Base-by-base conservation (phyloP, 2,329 filamentous ascomycete genomes). In the Bertia moriformis region DNA sequence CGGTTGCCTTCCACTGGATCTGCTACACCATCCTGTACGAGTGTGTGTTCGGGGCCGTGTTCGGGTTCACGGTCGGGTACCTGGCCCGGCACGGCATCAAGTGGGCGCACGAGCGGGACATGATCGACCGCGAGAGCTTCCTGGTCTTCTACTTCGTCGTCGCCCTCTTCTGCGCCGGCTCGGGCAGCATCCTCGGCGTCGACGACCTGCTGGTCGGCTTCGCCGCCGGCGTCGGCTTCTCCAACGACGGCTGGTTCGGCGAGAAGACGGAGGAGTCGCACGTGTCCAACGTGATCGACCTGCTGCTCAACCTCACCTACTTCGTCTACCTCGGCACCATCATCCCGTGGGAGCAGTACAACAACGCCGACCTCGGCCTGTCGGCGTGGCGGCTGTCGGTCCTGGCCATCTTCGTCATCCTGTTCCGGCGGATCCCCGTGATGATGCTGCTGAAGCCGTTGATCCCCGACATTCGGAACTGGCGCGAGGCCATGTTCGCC, bases 161-260 rank as follows among this genome's bases (percentile, higher is more conserved):
- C 40, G 89, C 91, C 1, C 72, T 98, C 17, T 98, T 95, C 61
- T 94, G 87, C 54, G 91, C 91, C 42, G 91, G 91, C 14, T 88
- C 89, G 0, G 91, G 91, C 20, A 87, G 86, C 58, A 73, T 95
- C 42, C 65, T 98, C 36, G 91, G 91, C 38, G 70, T 95, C 51
- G 91, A 98, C 56, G 91, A 98, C 57, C 63, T 98, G 38, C 73
- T 98, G 3, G 85, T 98, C 29, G 91, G 91, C 30, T 98, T 98
- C 52, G 80, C 89, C 12, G 86, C 84, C 40, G 91, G 91, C 41
- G 91, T 98, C n/a, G 91, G 91, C 40, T 98, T 98, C 65, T 96
- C 88, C 49, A 98, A 98, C 58, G 91, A 98, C 54, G 91, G 91
- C 47, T 98, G 91, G 91, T 98, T 98, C 51, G 83, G 84, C n/a